A percentile compares a stretch with the other conserved stretches of the same genome.
Conservation (phyloP, 2,329 filamentous ascomycete genomes). For the Chaetomiaceae sp. region DNA sequence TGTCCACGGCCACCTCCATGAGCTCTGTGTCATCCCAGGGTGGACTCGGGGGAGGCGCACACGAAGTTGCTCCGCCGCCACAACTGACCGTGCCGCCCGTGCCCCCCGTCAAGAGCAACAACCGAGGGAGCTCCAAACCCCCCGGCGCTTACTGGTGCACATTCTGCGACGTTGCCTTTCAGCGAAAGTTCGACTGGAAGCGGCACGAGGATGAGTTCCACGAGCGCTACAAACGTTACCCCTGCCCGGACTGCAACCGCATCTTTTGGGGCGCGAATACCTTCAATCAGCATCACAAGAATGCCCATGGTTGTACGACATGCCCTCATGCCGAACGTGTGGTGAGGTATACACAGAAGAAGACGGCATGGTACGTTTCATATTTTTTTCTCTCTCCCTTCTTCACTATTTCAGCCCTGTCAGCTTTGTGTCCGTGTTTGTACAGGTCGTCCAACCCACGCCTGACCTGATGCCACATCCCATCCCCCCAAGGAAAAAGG, state of each 20-base stretch:
- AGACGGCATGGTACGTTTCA: constrained; percentile 52
- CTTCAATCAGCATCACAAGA: constrained; percentile 64
- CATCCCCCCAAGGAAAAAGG: background rate
- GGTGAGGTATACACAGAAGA: constrained; percentile 54
- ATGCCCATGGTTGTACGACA: constrained; percentile 53
- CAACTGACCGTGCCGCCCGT: constrained; percentile 30
- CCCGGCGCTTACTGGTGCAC: constrained; percentile 54
- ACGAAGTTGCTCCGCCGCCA: constrained; percentile 18
- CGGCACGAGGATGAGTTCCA: constrained; percentile 66
- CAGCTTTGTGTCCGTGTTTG: background rate
- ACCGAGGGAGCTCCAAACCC: constrained; percentile 33
- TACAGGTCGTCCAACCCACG: background rate
- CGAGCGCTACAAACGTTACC: constrained; percentile 64
- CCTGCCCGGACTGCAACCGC: constrained; percentile 64
- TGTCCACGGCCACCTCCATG: constrained; percentile 36
- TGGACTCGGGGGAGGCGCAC: constrained; percentile 17
- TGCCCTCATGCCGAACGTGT: constrained; percentile 63
- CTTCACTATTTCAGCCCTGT: background rate
- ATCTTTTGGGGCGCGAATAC: constrained; percentile 65
- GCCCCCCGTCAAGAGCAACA: constrained; percentile 35
- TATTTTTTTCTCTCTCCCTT: background rate
- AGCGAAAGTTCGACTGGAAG: constrained; percentile 66
- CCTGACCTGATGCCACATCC: background rate
- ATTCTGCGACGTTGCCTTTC: constrained; percentile 60
- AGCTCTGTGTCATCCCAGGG: constrained; percentile 31